Evolutionary conservation across 2,329 filamentous ascomycete species (phyloP), one percentile per base, ranked within the genome.

Genomic region (Fusarium sp.): DNA sequence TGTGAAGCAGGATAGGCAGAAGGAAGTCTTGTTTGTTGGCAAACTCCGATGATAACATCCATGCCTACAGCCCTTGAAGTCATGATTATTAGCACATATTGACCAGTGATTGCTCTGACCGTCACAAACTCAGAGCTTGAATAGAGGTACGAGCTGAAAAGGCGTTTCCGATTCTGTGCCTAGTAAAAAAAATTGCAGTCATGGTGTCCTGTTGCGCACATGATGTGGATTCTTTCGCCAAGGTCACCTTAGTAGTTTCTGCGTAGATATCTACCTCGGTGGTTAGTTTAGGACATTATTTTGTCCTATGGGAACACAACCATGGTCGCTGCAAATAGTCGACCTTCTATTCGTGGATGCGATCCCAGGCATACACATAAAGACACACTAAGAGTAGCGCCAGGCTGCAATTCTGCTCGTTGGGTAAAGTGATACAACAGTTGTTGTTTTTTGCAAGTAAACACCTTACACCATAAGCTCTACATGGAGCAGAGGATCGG

Each of bases 71-170:
- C 31, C n/a, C 7, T 18, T n/a, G 14, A 39, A 39, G 20, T 18
- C 11, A 28, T 41, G 11, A 54, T n/a, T 28, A 20, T 2, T 15
- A 1, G 15, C 2, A n/a, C 9, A 12, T 12, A 6, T 6, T 31
- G 11, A 3, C 24, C 6, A 22, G 24, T n/a, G 35, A 13, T 55
- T 41, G 1, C 20, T 42, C 20, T 10, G 7, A 14, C 3, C 0
- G 11, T 14, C 26, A 42, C 35, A 5, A n/a, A 17, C 10, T 39
- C 11, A 31, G 18, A 17, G 18, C 13, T 15, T 22, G n/a, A 26
- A 6, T 22, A 26, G 7, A 52, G 24, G 14, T 2, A 36, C 9
- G n/a, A 26, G 33, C 18, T 36, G 33, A 22, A 22, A 24, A 17
- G 6, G 10, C 7, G 2, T 26, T 15, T 36, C 12, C 12, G 13